Evolutionary conservation across 345 rosid genomes (phyloP), one percentile per base, ranked within the genome.

Genomic region (Citrus trifoliata): DNA sequence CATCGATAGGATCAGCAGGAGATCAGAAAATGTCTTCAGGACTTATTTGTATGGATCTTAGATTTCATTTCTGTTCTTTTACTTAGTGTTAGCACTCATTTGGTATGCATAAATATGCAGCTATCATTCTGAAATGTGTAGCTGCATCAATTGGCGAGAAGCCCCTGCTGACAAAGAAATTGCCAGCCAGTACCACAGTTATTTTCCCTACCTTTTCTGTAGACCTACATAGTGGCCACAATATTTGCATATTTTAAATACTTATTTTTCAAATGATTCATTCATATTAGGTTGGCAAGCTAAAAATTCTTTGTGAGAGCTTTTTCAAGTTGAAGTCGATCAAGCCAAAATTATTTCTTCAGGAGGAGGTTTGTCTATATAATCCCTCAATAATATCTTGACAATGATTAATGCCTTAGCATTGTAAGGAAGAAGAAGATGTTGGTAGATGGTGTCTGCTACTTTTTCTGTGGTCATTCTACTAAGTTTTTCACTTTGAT

Each of bases 71-170:
- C 60, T 33, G 30, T 16, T 78, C 42, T 27, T 55, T 78, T 22
- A 37, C 46, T 28, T 14, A 1, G 10, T 46, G 8, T 16, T 19
- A 30, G 28, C 24, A 8, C 22, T 69, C 16, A 60, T 48, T 51
- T 22, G 21, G 22, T 78, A 30, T 68, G 28, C 74, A 83, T 77
- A 25, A 68, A 71, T 73, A 21, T 90, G 89, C 92, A 96, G 99
- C 94, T 64, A 68, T 96, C 83, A 88, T 89, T 67, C 81, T 96
- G 33, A 93, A 94, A 85, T 94, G 95, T 38, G 92, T 93, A 70
- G 97, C 93, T 73, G 85, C 97, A 76, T 91, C 99, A 1, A 84
- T 88, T 53, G 94, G 98, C n/a, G 98, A 96, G 88, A 94, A 91
- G 80, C 89, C 88, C 37, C 84, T 70, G 19, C 25, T 91, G 84